A percentile compares a stretch with the other conserved stretches of the same genome.
phyloP scores from a whole-genome alignment of 345 rosid species.

The Nasturtium officinale region DNA sequence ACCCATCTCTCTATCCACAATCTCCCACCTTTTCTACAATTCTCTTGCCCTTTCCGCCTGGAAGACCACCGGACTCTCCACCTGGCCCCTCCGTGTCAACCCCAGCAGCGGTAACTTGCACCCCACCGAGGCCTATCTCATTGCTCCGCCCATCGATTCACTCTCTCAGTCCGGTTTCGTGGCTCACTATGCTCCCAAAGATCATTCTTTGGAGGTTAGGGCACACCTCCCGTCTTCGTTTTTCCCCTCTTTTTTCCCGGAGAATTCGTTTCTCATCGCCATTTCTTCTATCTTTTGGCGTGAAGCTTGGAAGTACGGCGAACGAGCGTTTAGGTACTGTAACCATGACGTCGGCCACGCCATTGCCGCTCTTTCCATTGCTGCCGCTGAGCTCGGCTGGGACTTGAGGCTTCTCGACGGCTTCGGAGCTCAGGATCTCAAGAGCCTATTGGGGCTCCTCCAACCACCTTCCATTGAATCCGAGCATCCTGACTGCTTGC shows the following conservation, averaged over 20 bases:
- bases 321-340: slow-evolving; percentile 80
- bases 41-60: slow-evolving; percentile 93
- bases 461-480: slow-evolving; percentile 59
- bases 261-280: slow-evolving; percentile 62
- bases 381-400: slow-evolving; percentile 89
- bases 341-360: slow-evolving; percentile 94
- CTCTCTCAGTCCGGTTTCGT: slow-evolving; percentile 60
- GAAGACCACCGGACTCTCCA: slow-evolving; percentile 76
- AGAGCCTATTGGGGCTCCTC: slow-evolving; percentile 59
- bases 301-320: slow-evolving; percentile 97
- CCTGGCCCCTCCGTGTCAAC: slow-evolving; percentile 93
- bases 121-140: slow-evolving; percentile 80
- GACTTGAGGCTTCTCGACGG: slow-evolving; percentile 90
- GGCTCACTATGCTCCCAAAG: slow-evolving; percentile 82
- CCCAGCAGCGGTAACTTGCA: slow-evolving; percentile 94
- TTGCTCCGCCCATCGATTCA: slow-evolving; percentile 60
- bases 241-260: slow-evolving; percentile 55
- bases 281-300: slow-evolving; percentile 86
- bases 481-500: slow-evolving; percentile 88
- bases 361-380: slow-evolving; percentile 67
- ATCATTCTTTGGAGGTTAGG: slow-evolving; percentile 81
- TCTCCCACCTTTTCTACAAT: slow-evolving; percentile 69
- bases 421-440: slow-evolving; percentile 62
- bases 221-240: slow-evolving; percentile 53
- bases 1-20: slow-evolving; percentile 55